Evolutionary conservation across 805 yeast species (phyloP).

Genomic region (Candida dendrica): DNA sequence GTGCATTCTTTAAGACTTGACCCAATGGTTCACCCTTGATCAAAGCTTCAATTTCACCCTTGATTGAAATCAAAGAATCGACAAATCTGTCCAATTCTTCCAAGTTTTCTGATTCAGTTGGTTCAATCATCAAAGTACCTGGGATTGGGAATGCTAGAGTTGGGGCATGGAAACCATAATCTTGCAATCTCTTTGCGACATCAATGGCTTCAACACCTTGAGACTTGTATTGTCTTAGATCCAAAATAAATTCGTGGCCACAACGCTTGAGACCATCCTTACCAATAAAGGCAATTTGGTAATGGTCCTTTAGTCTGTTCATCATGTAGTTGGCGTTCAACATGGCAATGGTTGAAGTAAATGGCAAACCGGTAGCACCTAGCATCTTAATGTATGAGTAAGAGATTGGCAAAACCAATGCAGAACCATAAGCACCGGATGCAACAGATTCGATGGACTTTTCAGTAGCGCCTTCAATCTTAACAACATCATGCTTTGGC

Average conservation of each 20-base stretch:
- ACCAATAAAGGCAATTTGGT: slow-evolving; percentile 69
- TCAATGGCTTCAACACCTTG: slow-evolving; percentile 89
- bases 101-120: slow-evolving; percentile 89
- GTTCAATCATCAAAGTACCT: slow-evolving; percentile 96
- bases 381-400: slow-evolving; percentile 92
- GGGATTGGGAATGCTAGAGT: slow-evolving; percentile 99
- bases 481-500: slow-evolving; percentile 66
- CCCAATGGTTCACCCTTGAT: slow-evolving; percentile 63
- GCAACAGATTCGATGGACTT: slow-evolving; percentile 69
- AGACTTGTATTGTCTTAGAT: slow-evolving; percentile 75
- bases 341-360: slow-evolving; percentile 85
- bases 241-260: slow-evolving; percentile 95
- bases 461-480: slow-evolving; percentile 32
- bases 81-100: slow-evolving; percentile 88
- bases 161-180: slow-evolving; percentile 98
- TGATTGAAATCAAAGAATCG: slow-evolving; percentile 77
- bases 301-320: slow-evolving; percentile 62
- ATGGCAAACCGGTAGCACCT: slow-evolving; percentile 80
- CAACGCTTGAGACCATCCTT: slow-evolving; percentile 61
- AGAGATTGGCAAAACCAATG: slow-evolving; percentile 86
- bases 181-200: slow-evolving; percentile 93
- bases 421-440: slow-evolving; percentile 95
- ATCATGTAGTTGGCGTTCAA: slow-evolving; percentile 96
- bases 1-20: slow-evolving; percentile 75
- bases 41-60: slow-evolving; percentile 71